Evolutionary conservation across 75 land plant species (phyloP).

Genomic region (Cupressus sempervirens): DNA sequence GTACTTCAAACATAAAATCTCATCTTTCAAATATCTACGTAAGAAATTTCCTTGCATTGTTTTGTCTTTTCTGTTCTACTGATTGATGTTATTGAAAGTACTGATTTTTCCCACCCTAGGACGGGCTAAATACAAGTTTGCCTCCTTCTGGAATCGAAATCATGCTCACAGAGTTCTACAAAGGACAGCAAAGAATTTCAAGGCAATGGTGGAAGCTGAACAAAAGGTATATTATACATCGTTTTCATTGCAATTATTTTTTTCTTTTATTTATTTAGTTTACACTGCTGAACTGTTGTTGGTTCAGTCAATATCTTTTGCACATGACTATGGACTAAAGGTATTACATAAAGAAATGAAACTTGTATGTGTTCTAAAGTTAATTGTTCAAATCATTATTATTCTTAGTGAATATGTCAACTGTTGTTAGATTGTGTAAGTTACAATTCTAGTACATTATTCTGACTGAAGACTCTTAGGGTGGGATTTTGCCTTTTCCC

Average conservation of each 20-base stretch:
- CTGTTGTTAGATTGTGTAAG: too few relatives aligned
- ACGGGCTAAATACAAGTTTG: slow-evolving; percentile 93
- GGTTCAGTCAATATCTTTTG: neutral
- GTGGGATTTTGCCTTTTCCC: too few relatives aligned
- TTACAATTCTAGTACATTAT: too few relatives aligned
- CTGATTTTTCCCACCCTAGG: slow-evolving; percentile 43
- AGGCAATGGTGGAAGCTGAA: slow-evolving; percentile 64
- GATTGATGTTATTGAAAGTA: slow-evolving; percentile 13
- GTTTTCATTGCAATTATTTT: neutral
- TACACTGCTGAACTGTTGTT: neutral
- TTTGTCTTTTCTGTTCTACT: neutral
- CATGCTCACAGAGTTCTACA: slow-evolving; percentile 75
- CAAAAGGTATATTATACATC: slow-evolving; percentile 41
- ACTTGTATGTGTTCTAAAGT: too few relatives aligned
- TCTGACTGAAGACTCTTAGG: too few relatives aligned
- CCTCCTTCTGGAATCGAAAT: slow-evolving; percentile 99
- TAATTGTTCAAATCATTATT: too few relatives aligned
- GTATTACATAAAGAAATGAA: neutral
- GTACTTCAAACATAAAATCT: neutral
- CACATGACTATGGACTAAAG: neutral
- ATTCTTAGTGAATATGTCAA: too few relatives aligned
- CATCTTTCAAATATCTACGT: neutral
- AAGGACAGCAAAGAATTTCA: slow-evolving; percentile 64
- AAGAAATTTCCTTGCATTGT: neutral
- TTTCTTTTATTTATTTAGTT: neutral